Percentiles rank a stretch among this genome's conserved stretches.
Evolutionary conservation across 208 protist species (phyloP).

Genomic region (Trypanosoma melophagium): DNA sequence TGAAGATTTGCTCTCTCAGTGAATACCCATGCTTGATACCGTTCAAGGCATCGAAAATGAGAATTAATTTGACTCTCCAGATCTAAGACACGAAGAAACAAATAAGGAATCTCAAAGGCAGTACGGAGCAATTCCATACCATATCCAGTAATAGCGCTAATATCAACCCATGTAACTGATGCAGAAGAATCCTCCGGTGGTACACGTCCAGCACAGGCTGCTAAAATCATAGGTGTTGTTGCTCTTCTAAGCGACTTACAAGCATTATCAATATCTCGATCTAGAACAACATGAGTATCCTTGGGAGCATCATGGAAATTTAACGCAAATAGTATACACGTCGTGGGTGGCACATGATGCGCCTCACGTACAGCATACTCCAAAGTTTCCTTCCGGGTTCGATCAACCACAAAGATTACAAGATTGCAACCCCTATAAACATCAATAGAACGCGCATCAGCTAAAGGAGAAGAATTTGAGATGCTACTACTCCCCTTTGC

Average conservation of each 20-base stretch:
- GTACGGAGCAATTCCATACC: constrained; percentile 47
- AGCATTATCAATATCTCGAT: constrained; percentile 44
- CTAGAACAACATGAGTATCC: constrained; percentile 33
- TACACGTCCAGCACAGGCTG: constrained; percentile 39
- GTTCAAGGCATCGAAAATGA: constrained; percentile 29
- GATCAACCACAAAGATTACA: constrained; percentile 73
- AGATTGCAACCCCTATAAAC: constrained; percentile 66
- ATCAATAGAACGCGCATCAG: constrained; percentile 55
- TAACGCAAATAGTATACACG: constrained; percentile 62
- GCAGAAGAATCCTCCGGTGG: constrained; percentile 45
- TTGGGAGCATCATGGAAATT: constrained; percentile 54
- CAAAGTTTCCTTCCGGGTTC: constrained; percentile 44
- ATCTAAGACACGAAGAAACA: constrained; percentile 41
- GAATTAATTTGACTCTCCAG: constrained; percentile 45
- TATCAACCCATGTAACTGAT: constrained; percentile 41
- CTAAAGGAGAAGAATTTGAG: neutral
- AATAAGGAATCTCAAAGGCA: constrained; percentile 64
- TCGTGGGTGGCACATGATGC: constrained; percentile 49
- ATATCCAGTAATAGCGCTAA: constrained; percentile 48
- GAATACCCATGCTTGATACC: constrained; percentile 19
- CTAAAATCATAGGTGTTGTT: constrained; percentile 47
- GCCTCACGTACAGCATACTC: constrained; percentile 66
- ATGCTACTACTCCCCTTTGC: neutral
- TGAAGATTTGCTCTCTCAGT: constrained; percentile 10
- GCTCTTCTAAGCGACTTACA: constrained; percentile 41